Evolutionary conservation across 164 flowering plant species (phyloP), one percentile per base, ranked within the genome.

Genomic region (Vitis rupestris): DNA sequence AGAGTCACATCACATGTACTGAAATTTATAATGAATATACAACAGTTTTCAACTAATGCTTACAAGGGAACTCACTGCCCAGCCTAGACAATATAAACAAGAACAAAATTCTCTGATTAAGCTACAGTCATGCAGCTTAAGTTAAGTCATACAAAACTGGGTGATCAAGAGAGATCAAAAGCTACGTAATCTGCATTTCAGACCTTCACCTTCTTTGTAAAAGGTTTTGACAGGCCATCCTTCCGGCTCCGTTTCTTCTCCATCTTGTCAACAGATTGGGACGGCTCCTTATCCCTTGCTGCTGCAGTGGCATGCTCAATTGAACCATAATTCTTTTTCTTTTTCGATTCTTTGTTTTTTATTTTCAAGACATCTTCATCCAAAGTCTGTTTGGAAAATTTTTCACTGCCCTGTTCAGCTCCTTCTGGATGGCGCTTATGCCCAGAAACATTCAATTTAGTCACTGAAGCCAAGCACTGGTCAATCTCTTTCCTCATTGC

Each of bases 401-500:
- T 70, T 63, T 70, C 70, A 17, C 66, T 12, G 9, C 57, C 61
- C 47, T 68, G 52, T 10, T 76, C 64, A 61, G 58, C 67, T 75
- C 66, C 72, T 23, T 74, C 63, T 9, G 58, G 67, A 44, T 14
- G 74, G 53, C 69, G 73, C 67, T 86, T 80, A 3, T 67, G 16
- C 73, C 72, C 57, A 73, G 58, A 30, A 65, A 68, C 2, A 59
- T 59, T 54, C 44, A 37, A 37, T 37, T 37, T 37, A 4, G 57
- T 56, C 10, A 59, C 44, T 17, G 78, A 70, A 61, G 71, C 67
- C 31, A 83, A 66, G 70, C 23, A 65, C 50, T 74, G 63, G 48
- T 84, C 87, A 31, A 90, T 89, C 71, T 88, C 93, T 74, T 83
- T 68, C 72, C 87, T 86, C 85, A 89, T 80, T 70, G 76, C 73